phyloP scores from a whole-genome alignment of 805 yeast species.

The Danielia oregonensis region DNA sequence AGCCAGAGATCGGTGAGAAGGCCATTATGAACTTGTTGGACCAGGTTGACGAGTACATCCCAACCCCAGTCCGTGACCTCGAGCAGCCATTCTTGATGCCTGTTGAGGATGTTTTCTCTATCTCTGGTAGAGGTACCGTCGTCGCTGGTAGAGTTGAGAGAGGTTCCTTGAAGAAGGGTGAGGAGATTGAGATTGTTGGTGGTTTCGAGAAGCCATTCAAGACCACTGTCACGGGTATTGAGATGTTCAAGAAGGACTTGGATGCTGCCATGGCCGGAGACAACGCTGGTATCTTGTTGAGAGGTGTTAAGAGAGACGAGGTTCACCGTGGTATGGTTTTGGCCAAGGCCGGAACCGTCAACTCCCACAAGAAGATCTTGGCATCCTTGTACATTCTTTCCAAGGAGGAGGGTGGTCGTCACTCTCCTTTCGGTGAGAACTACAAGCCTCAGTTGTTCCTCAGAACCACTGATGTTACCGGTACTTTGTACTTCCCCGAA shows the following conservation, averaged over 20 bases:
- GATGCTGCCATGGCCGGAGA: conserved; percentile 99
- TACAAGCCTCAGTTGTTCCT: conserved; percentile 97
- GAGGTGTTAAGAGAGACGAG: conserved; percentile 98
- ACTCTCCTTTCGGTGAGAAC: conserved; percentile 93
- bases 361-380: conserved; percentile 90
- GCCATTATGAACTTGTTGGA: conserved; percentile 80
- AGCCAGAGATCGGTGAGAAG: conserved; percentile 89
- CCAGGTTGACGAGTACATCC: conserved; percentile 91
- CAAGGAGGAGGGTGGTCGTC: conserved; percentile 99
- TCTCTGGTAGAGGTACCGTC: conserved; percentile 99
- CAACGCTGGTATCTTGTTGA: conserved; percentile 93
- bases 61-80: conserved; percentile 94
- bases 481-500: conserved; percentile 80
- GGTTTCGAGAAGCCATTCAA: conserved; percentile 80
- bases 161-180: conserved; percentile 96
- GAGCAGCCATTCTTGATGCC: conserved; percentile 97
- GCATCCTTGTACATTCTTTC: conserved; percentile 90
- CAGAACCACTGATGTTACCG: conserved; percentile 95
- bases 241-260: conserved; percentile 98
- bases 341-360: conserved; percentile 87
- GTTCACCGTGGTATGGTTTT: conserved; percentile 96
- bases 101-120: conserved; percentile 94
- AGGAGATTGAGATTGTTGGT: conserved; percentile 97
- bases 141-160: conserved; percentile 99
- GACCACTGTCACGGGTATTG: conserved; percentile 96